These are phyloP conservation scores for Elaeagnus macrophylla DNA, from an alignment of 306 rosid species.

Conservation along the genomic window DNA sequence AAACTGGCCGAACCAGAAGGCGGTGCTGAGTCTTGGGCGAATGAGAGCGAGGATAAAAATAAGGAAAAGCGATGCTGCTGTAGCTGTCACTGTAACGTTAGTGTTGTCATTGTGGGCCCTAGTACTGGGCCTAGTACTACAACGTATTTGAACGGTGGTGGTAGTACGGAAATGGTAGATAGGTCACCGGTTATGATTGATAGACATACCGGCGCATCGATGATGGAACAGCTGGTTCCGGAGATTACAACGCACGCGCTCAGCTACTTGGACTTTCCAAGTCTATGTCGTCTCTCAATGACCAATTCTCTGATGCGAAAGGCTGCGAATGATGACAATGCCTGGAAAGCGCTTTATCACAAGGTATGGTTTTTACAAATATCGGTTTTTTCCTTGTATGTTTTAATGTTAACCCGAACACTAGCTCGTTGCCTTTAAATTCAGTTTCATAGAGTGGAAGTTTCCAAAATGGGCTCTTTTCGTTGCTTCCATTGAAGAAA, in stretches of 20 bases:
- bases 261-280: conserved; percentile 93
- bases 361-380: conserved; percentile 38
- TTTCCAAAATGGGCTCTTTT: too few species aligned
- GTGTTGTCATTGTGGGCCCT: conserved; percentile 10
- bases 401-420: too few species aligned
- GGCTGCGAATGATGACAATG: conserved; percentile 95
- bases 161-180: conserved; percentile 32
- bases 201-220: conserved; percentile 64
- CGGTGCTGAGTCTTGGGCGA: not conserved
- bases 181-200: conserved; percentile 34
- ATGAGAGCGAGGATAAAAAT: not conserved
- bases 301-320: conserved; percentile 89
- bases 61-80: conserved; percentile 30
- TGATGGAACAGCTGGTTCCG: conserved; percentile 99
- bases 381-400: not conserved
- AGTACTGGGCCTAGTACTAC: conserved; percentile 17
- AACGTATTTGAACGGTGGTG: conserved; percentile 61
- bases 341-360: conserved; percentile 96
- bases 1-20: conserved; percentile 14
- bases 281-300: conserved; percentile 92
- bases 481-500: too few species aligned
- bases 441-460: too few species aligned
- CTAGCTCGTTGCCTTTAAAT: too few species aligned
- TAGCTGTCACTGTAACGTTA: conserved; percentile 31
- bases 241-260: conserved; percentile 96